Evolutionary conservation across 257 asterid genomes (phyloP).

Genomic region (Cruciata laevipes): DNA sequence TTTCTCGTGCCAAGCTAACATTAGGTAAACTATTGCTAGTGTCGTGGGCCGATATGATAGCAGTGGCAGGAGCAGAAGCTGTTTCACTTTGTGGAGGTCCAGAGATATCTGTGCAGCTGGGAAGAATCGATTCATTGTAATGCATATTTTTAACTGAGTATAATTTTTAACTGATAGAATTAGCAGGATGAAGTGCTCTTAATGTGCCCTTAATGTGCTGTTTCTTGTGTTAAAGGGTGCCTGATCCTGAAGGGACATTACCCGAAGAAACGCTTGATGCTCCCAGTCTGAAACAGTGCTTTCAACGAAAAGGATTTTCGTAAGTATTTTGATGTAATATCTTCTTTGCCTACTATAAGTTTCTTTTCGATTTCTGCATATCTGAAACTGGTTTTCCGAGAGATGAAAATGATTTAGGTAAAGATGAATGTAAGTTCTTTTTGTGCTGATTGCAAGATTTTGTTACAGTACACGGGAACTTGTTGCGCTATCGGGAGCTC

Average conservation of each 20-base stretch:
- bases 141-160: conserved; percentile 1
- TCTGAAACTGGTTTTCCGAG: background rate
- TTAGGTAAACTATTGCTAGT: conserved; percentile 34
- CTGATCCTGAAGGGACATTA: conserved; percentile 88
- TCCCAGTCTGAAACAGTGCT: conserved; percentile 50
- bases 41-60: conserved; percentile 92
- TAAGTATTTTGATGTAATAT: conserved; percentile 32
- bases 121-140: conserved; percentile 74
- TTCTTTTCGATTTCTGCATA: background rate
- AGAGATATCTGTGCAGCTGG: conserved; percentile 53
- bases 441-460: background rate
- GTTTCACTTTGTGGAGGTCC: conserved; percentile 92
- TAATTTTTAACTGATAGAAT: background rate
- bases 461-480: conserved; percentile 67
- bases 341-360: background rate
- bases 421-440: background rate
- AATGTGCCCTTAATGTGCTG: background rate
- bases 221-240: conserved; percentile 39
- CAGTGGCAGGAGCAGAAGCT: conserved; percentile 90
- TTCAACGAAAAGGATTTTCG: conserved; percentile 82
- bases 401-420: background rate
- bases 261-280: conserved; percentile 82
- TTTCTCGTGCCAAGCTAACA: conserved; percentile 10
- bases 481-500: conserved; percentile 91
- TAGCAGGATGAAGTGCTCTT: background rate